A percentile compares a stretch with the other conserved stretches of the same genome.
phyloP scores from a whole-genome alignment of 352 stramenopile species.

The Phytophthora cryptogea region DNA sequence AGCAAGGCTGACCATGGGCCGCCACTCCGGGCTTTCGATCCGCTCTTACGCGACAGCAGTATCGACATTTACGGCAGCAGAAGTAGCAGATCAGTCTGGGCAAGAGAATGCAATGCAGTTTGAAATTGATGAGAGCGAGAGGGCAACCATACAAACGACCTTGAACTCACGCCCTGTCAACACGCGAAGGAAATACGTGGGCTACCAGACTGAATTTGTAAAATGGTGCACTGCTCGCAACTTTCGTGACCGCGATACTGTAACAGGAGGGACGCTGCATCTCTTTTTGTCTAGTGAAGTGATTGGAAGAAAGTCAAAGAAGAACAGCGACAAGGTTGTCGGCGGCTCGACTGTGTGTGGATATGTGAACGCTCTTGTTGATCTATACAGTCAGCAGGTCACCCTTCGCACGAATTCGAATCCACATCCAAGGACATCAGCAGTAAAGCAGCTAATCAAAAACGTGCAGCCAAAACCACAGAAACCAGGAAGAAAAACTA shows the following conservation, averaged over 20 bases:
- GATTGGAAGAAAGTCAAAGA: constrained; percentile 13
- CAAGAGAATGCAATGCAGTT: neutral
- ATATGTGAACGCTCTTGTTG: constrained; percentile 11
- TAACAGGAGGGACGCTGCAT: constrained; percentile 11
- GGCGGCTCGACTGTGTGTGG: constrained; percentile 12
- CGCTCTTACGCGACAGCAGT: constrained; percentile 5
- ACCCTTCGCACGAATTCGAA: constrained; percentile 11
- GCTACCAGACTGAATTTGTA: constrained; percentile 18
- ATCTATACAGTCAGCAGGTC: constrained; percentile 19
- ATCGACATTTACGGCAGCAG: too few relatives aligned
- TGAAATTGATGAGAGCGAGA: constrained; percentile 18
- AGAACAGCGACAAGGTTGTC: constrained; percentile 10
- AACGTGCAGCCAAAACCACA: constrained; percentile 18
- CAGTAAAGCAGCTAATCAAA: constrained; percentile 19
- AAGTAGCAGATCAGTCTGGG: neutral
- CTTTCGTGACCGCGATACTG: constrained; percentile 10
- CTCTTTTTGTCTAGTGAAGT: constrained; percentile 9
- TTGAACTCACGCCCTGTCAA: constrained; percentile 10
- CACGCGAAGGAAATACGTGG: constrained; percentile 13
- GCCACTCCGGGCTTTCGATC: constrained; percentile 3
- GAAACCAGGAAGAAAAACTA: constrained; percentile 14
- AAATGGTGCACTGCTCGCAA: constrained; percentile 1
- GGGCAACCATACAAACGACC: constrained; percentile 13
- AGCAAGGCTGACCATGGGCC: neutral
- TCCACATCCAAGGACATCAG: constrained; percentile 5